Base-by-base conservation (phyloP, 2,329 filamentous ascomycete genomes). In the Atkinsonella hypoxylon region DNA sequence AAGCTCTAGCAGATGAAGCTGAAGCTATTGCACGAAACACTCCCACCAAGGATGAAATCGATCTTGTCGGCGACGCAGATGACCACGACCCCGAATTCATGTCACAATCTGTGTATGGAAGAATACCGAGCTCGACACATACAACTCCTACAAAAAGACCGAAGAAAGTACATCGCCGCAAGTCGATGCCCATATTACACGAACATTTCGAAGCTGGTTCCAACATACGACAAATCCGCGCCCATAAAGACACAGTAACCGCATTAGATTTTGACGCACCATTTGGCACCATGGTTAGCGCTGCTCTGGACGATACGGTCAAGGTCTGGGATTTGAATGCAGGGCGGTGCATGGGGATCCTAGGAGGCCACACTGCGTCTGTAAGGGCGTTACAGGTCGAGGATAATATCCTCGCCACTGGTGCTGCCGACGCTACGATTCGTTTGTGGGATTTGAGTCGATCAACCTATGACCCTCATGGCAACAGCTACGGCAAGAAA, bases 41-140 rank as follows among this genome's bases (percentile, higher is more conserved):
- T 2, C 70, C 73, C 2, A 72, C 71, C 15, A 74, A 74, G 54
- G 72, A 76, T 13, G 77, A 79, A 48, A 72, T 76, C 44, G 78
- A 79, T 54, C 63, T 75, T 8, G 72, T 73, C 22, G 71, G 72
- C 36, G 75, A 75, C 55, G 69, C 72, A 52, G 72, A 75, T 47
- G 71, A 76, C 36, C 69, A 74, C 40, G 67, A 68, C 32, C 56
- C 63, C 22, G 77, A 75, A 1, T 98, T 97, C 72, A 97, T 97
- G 93, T 96, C 93, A 3, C 89, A 96, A 66, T 96, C 90, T 12
- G 88, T 98, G 58, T 98, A 97, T 66, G 87, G 94, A 58, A 96
- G 96, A 68, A 72, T 98, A 9, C 88, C 90, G 1, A 69, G 70
- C 10, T 72, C 78, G 10, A 63, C 70, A 30, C 65, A 65, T 20